Base-by-base conservation (phyloP, 306 rosid species). In the Rubus idaeus region DNA sequence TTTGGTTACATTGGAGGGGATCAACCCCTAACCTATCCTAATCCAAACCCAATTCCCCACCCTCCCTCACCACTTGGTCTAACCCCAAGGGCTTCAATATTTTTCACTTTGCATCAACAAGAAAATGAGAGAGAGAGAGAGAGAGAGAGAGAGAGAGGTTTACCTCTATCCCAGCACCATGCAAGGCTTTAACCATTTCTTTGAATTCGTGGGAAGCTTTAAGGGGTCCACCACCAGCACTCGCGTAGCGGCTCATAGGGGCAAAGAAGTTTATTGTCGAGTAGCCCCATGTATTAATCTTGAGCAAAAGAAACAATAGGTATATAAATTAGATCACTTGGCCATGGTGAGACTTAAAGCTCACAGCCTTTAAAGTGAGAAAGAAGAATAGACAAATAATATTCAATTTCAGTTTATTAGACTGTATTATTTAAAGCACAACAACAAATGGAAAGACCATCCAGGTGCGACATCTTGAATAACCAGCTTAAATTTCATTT, bases 241-340 rank as follows among this genome's bases (percentile, higher is more conserved):
- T 92, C 37, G 97, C 92, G 84, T 95, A 95, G 82, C 99, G 97
- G 83, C 93, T 92, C 97, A 92, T 92, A 41, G 99, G 99, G 64
- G 99, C 86, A 84, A 95, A 95, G 85, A 95, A 95, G 85, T 95
- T 95, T 79, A 90, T 87, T 70, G 99, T 95, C 8, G 99, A 95
- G 83, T 95, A 95, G 73, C 99, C 98, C 99, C 99, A 95, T 20
- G 97, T 92, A 85, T 95, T 95, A 79, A 92, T 90, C 99, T 95
- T 83, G 49, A 71, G 83, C 61, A 70, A 21, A 79, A 50, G 63
- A 83, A 62, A 69, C 78, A 60, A n/a, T 46, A 23, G 3, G 42
- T 67, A 53, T 3, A 44, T 40, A 14, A 40, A 63, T 13, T 35
- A 50, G 66, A 73, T 42, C 71, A 75, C 80, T 57, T 41, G 5